Base-by-base conservation (phyloP, 129 eudicot species). In the Erigeron canadensis region DNA sequence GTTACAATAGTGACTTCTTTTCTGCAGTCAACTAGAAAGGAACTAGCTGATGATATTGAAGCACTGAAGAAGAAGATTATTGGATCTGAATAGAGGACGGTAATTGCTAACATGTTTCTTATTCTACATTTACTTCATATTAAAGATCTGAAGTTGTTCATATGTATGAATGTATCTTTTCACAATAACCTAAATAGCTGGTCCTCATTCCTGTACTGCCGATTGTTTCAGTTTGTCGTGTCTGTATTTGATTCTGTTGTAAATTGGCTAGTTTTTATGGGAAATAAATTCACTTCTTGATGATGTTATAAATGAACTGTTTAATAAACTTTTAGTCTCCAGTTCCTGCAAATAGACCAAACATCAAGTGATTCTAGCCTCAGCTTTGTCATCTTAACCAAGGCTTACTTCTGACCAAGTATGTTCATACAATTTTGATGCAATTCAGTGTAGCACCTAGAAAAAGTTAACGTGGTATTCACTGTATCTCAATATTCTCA, bases 11-110 rank as follows among this genome's bases (percentile, higher is more conserved):
- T 12, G 8, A 10, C 10, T 7, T 19, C 17, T 60, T 48, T 46
- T 65, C 23, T 71, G 9, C 67, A 79, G 83, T 73, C 83, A 8
- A 73, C 67, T 53, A 79, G 83, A 68, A 75, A 79, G 70, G 83
- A 79, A 65, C 62, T 79, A 73, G 83, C 79, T 7, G 79, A 50
- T 60, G 83, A 79, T 67, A 79, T 79, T 7, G 79, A 79, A 61
- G 79, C 79, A 43, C 22, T 79, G 51, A 79, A 74, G 79, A 79
- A 74, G 75, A 79, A 73, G 79, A 74, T 79, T 40, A 58, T 67
- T 65, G 83, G 83, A 37, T 74, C 22, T 23, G 83, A 74, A 59
- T 74, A 73, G 28, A 67, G 60, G 65, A 50, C 4, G 13, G 50
- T 63, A 57, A 67, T 74, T 68, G 61, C 64, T 66, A 39, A 73